Base-by-base conservation (phyloP, 257 asterid species). In the Striga asiatica region DNA sequence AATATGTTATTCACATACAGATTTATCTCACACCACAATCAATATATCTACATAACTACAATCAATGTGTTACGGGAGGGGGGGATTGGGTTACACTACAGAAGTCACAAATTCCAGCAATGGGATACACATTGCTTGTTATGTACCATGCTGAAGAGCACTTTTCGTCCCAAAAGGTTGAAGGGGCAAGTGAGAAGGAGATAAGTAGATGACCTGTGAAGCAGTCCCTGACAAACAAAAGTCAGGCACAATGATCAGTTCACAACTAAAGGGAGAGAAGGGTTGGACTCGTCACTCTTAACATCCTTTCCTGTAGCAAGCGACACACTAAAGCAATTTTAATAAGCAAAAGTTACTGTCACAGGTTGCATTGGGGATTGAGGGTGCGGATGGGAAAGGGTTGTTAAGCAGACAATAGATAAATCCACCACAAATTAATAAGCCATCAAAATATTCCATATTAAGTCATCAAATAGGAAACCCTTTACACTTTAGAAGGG, bases 131-230 rank as follows among this genome's bases (percentile, higher is more conserved):
- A n/a, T n/a, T n/a, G n/a, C 23, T 32, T 7, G 16, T 45, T 38
- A 46, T 20, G 60, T 80, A 82, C 95, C 95, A 70, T 82, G 77
- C 57, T 75, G 69, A 14, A 47, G 54, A 57, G 76, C 63, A 41
- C 60, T 41, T 62, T 62, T 69, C 64, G 74, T 68, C 10, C 73
- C 60, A 60, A 71, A 60, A 41, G 73, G 73, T 18, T 71, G 72
- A 60, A 71, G 67, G 38, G 66, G 87, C 63, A 64, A 60, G 45
- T 71, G 71, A 50, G 87, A 69, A 32, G 95, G 85, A 62, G 89
- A 74, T 66, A 84, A 59, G 71, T 66, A 75, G 61, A 78, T 73
- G 50, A 69, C 78, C 16, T 63, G 77, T 19, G 74, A 68, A 35
- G 71, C 64, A 66, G 74, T 58, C 63, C 95, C 91, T 88, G 80